These are phyloP conservation scores for Crataegus laevigata DNA, from an alignment of 306 rosid species.

Conservation along the genomic window DNA sequence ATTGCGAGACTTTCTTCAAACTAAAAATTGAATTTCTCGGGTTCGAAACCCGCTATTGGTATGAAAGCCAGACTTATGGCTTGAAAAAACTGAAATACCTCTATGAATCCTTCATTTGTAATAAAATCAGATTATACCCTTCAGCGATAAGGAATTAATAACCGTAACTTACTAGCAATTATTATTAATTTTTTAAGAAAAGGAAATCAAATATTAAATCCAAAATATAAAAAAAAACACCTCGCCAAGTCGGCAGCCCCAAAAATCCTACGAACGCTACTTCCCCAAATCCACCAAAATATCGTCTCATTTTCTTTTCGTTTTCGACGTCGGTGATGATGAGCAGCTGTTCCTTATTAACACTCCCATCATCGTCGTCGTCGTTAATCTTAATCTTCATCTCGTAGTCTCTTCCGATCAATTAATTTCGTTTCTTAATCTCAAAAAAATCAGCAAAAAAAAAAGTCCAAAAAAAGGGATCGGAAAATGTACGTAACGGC, in stretches of 20 bases:
- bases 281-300: neutral
- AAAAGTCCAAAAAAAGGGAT: neutral
- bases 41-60: too few species aligned
- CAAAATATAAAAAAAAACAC: neutral
- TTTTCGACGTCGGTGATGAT: conserved; percentile 8
- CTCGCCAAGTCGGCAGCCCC: neutral
- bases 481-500: conserved; percentile 31
- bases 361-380: neutral
- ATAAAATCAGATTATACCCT: too few species aligned
- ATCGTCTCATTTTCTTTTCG: neutral
- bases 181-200: too few species aligned
- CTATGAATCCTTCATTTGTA: too few species aligned
- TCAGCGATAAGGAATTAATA: too few species aligned
- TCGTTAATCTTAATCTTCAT: neutral
- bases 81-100: accelerated
- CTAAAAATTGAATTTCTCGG: accelerated
- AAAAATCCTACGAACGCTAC: neutral
- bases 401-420: neutral
- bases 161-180: accelerated
- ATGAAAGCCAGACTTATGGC: too few species aligned
- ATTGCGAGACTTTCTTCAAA: too few species aligned
- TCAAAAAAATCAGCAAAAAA: neutral
- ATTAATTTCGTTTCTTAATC: neutral
- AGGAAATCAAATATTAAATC: neutral
- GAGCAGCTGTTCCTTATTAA: neutral